Evolutionary conservation across 805 yeast species (phyloP).

Genomic region (Metschnikowia shivogae): DNA sequence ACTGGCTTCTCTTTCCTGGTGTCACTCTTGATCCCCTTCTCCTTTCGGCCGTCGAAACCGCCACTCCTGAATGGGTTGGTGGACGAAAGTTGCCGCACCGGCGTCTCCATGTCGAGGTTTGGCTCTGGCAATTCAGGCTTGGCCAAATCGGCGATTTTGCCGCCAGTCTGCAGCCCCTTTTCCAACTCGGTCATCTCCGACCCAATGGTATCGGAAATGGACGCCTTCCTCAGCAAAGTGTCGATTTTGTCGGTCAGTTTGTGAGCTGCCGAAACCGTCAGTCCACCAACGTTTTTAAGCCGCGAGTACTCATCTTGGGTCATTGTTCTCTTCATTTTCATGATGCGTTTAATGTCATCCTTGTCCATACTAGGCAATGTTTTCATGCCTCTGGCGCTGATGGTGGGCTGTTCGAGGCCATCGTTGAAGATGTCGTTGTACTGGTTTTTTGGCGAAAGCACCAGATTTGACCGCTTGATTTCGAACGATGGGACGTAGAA

Average conservation of each 20-base stretch:
- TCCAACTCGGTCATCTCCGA: constrained; percentile 1
- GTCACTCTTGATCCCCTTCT: too few species aligned
- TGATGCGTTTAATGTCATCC: constrained; percentile 39
- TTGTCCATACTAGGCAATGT: constrained; percentile 48
- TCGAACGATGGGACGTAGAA: constrained; percentile 42
- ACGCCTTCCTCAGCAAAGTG: constrained; percentile 13
- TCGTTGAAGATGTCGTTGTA: constrained; percentile 40
- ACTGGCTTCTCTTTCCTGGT: neutral
- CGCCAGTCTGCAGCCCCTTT: neutral
- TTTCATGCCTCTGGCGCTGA: constrained; percentile 43
- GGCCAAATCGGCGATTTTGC: neutral
- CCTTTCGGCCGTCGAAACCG: neutral
- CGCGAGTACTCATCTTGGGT: constrained; percentile 39
- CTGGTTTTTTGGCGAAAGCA: constrained; percentile 32
- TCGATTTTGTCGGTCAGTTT: constrained; percentile 18
- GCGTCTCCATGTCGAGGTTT: neutral
- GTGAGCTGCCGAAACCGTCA: constrained; percentile 5
- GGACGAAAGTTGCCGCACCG: neutral
- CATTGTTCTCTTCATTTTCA: constrained; percentile 30
- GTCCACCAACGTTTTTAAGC: constrained; percentile 28
- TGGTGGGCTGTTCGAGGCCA: constrained; percentile 29
- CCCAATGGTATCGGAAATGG: constrained; percentile 13
- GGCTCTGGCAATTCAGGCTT: neutral
- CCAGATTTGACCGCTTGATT: constrained; percentile 34
- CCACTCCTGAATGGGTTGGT: constrained; percentile 4